Evolutionary conservation across 495 filamentous ascomycete species (phyloP).

Genomic region (Penicillium longicatenatum): DNA sequence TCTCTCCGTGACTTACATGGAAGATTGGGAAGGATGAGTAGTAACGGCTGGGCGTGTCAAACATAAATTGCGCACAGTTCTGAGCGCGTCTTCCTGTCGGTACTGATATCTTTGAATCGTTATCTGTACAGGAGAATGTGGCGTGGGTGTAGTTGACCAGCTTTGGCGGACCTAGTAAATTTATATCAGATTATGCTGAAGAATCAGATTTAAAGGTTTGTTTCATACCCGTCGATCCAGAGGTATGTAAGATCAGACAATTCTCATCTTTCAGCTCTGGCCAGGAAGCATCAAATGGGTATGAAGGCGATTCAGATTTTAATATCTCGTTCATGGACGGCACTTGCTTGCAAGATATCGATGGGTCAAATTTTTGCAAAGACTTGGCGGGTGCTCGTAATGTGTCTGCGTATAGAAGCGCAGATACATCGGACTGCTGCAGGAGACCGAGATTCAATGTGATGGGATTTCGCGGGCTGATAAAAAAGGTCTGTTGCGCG

Average conservation of each 20-base stretch:
- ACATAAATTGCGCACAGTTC: constrained; percentile 25
- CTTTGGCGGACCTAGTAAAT: constrained; percentile 20
- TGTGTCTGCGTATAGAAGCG: constrained; percentile 10
- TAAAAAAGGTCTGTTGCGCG: constrained; percentile 13
- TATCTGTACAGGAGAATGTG: constrained; percentile 29
- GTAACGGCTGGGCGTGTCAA: constrained; percentile 20
- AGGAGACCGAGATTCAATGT: constrained; percentile 18
- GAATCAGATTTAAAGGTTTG: background rate
- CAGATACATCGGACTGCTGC: constrained; percentile 17
- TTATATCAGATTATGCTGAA: background rate
- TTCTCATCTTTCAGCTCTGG: constrained; percentile 13
- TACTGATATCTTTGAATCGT: constrained; percentile 28
- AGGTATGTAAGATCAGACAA: constrained; percentile 20
- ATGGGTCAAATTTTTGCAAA: constrained; percentile 19
- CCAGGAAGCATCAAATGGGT: constrained; percentile 12
- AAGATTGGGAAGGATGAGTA: constrained; percentile 32
- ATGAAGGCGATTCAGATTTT: constrained; percentile 6
- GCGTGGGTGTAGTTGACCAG: constrained; percentile 28
- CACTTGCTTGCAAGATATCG: constrained; percentile 18
- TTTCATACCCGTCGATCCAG: constrained; percentile 21
- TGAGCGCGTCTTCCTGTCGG: constrained; percentile 29
- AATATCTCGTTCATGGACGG: constrained; percentile 15
- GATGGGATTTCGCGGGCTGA: constrained; percentile 16
- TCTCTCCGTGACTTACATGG: constrained; percentile 18
- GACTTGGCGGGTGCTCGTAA: constrained; percentile 10